These are phyloP conservation scores for Mallotus japonicus DNA, from an alignment of 441 rosid genomes.

Conservation along the genomic window DNA sequence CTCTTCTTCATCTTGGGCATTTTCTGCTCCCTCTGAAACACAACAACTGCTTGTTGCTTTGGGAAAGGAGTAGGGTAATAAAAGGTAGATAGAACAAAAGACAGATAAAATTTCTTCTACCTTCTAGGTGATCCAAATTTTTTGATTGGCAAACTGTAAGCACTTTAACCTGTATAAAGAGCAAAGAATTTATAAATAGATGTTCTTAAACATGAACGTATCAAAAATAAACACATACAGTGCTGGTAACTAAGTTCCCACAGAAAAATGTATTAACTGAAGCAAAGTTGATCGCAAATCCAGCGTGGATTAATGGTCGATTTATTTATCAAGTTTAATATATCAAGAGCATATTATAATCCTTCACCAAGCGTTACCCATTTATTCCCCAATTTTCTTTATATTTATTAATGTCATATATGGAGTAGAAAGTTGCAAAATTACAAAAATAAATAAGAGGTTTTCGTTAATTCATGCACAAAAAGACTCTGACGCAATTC, in stretches of 20 bases:
- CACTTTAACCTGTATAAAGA: conserved; percentile 57
- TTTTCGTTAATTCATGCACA: background rate
- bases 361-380: background rate
- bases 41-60: background rate
- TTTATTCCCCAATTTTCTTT: background rate
- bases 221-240: background rate
- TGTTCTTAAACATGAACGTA: conserved; percentile 8
- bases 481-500: conserved; percentile 14
- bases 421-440: background rate
- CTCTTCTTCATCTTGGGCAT: conserved; percentile 46
- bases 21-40: conserved; percentile 49
- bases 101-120: conserved; percentile 32
- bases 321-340: background rate
- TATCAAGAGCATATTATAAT: background rate
- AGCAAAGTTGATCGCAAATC: conserved; percentile 1
- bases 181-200: conserved; percentile 13
- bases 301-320: background rate
- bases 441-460: background rate
- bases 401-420: background rate
- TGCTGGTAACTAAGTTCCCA: background rate
- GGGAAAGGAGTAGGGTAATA: background rate
- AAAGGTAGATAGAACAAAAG: background rate
- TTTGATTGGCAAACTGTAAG: conserved; percentile 83
- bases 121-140: conserved; percentile 49
- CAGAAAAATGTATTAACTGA: background rate